Evolutionary conservation across 176 grass and related monocot species (phyloP), one percentile per base, ranked within the genome.

Genomic region (Poa annua): DNA sequence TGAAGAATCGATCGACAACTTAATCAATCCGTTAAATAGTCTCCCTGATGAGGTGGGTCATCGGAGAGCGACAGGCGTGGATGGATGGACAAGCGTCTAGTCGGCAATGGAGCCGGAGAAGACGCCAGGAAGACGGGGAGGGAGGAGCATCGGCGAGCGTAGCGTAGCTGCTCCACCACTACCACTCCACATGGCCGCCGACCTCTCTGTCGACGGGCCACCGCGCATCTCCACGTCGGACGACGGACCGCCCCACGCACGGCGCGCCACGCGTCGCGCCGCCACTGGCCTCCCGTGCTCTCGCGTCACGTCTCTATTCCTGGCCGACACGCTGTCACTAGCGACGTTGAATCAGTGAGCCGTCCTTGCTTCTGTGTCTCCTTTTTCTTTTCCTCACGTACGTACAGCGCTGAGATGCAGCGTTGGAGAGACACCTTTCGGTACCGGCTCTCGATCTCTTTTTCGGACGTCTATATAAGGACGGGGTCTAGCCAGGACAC

Each of bases 401-500:
- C 47, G 55, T 75, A 4, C 55, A 59, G 61, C 88, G 8, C 4
- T 22, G 77, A 52, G 44, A 78, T 85, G 71, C 21, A 66, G 44
- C 56, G 38, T 29, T 29, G 29, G 29, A 29, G 2, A 3, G 4
- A 24, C 44, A 44, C 60, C 82, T 81, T 81, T 85, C 59, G 48
- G 59, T 3, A 16, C 3, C 29, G 35, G 22, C 1, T 22, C 10
- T 55, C 63, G 16, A 41, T 59, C 26, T 13, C 39, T 32, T 64
- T 64, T 38, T 39, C 15, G 12, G 12, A 41, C 61, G 17, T 54
- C 79, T 86, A 91, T 89, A 93, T 74, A 93, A 89, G 49, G 11
- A 38, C 2, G 19, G 4, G 10, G 9, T n/a, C 68, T 44, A 6
- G 26, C 53, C 6, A 4, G 16, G 6, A 20, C 21, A 80, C 4